Evolutionary conservation across 805 yeast species (phyloP).

Genomic region (Myxozyma mucilagina): DNA sequence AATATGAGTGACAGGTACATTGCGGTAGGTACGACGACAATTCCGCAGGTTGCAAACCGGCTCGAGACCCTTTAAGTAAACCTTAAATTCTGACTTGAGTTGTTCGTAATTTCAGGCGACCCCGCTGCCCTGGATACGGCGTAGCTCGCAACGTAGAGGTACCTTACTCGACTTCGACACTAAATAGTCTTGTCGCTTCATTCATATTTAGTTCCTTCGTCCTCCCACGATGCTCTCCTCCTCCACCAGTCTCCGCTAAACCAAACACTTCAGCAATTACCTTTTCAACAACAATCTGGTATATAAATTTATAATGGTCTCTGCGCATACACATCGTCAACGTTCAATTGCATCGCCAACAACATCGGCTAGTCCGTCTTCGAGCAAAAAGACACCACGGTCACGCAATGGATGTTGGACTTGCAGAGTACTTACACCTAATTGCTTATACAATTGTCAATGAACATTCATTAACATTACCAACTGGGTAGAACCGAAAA

Average conservation of each 20-base stretch:
- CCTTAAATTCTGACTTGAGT: neutral
- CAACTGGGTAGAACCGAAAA: slow-evolving; percentile 17
- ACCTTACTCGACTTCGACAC: neutral
- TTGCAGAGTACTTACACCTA: slow-evolving; percentile 18
- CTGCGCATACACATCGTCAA: neutral
- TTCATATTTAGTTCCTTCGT: neutral
- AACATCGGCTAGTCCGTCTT: neutral
- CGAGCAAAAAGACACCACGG: slow-evolving; percentile 19
- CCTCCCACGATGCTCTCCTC: neutral
- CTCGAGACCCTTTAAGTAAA: slow-evolving; percentile 32
- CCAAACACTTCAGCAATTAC: neutral
- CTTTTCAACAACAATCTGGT: neutral
- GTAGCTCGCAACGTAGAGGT: neutral
- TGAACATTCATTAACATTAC: neutral
- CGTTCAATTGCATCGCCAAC: neutral
- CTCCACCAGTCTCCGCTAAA: neutral
- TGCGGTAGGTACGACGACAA: neutral
- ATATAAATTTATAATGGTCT: no score
- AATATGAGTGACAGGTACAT: no score
- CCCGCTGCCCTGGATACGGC: neutral
- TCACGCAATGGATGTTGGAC: slow-evolving; percentile 31
- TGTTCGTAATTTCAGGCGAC: neutral
- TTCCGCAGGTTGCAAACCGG: no score
- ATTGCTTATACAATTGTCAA: neutral
- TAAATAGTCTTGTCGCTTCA: neutral